These are phyloP conservation scores for Emydomyces testavorans DNA, from an alignment of 2,329 filamentous ascomycete species.

Conservation along the genomic window DNA sequence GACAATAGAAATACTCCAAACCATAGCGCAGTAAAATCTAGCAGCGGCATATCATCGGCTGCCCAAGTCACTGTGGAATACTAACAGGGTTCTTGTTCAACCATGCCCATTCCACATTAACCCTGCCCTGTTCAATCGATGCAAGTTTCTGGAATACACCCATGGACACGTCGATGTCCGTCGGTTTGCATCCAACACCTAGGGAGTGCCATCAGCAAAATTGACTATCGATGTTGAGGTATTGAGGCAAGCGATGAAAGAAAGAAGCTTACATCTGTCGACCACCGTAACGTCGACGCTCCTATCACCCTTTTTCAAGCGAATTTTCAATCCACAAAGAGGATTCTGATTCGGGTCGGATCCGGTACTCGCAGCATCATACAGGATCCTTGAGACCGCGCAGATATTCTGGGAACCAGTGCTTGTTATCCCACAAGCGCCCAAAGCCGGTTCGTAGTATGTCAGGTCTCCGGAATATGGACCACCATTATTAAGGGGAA, in stretches of 20 bases:
- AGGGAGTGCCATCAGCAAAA: slow-evolving; percentile 13
- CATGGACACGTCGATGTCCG: slow-evolving; percentile 42
- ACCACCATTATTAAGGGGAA: slow-evolving; percentile 40
- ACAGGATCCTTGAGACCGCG: slow-evolving; percentile 56
- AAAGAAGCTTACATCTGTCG: slow-evolving; percentile 47
- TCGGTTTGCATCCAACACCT: slow-evolving; percentile 39
- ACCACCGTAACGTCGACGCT: slow-evolving; percentile 55
- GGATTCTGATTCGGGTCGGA: slow-evolving; percentile 53
- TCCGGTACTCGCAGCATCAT: slow-evolving; percentile 46
- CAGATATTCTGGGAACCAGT: slow-evolving; percentile 48
- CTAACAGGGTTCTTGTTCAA: slow-evolving; percentile 29
- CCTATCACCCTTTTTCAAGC: slow-evolving; percentile 45
- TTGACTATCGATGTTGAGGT: too few relatives aligned
- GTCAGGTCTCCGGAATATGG: slow-evolving; percentile 54
- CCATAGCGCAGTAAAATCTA: background rate
- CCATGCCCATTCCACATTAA: slow-evolving; percentile 43
- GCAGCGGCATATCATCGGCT: too few relatives aligned
- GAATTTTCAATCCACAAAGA: slow-evolving; percentile 56
- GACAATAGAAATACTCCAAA: background rate
- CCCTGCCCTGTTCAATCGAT: slow-evolving; percentile 37
- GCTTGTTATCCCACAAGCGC: slow-evolving; percentile 55
- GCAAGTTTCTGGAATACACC: slow-evolving; percentile 40
- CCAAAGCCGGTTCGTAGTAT: slow-evolving; percentile 55
- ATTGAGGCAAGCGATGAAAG: background rate
- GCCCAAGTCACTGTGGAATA: too few relatives aligned